These are phyloP conservation scores for Aphanomyces cochlioides DNA, from an alignment of 352 stramenopile species.

Conservation along the genomic window DNA sequence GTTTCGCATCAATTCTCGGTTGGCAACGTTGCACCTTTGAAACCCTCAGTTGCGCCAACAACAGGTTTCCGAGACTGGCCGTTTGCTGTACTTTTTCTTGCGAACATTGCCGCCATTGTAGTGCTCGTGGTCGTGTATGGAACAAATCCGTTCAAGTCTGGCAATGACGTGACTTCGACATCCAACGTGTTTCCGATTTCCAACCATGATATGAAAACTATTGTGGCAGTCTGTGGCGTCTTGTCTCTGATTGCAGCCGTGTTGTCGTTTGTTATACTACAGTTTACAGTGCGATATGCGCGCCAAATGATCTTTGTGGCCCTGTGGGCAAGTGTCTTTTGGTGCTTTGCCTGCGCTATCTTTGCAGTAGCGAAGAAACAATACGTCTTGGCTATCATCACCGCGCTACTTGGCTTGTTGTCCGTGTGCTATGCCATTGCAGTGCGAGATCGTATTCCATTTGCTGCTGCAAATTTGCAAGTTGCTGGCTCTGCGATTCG, in stretches of 20 bases:
- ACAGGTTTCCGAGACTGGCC: constrained; percentile 68
- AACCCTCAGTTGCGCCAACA: constrained; percentile 19
- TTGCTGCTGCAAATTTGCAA: constrained; percentile 89
- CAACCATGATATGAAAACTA: constrained; percentile 53
- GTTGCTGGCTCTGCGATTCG: constrained; percentile 86
- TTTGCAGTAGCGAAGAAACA: constrained; percentile 69
- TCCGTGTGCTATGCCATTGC: constrained; percentile 82
- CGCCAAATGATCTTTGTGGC: constrained; percentile 81
- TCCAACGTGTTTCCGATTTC: constrained; percentile 41
- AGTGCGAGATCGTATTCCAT: constrained; percentile 89
- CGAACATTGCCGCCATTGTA: constrained; percentile 73
- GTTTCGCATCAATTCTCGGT: background rate
- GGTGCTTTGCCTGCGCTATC: constrained; percentile 57
- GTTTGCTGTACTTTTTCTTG: constrained; percentile 72
- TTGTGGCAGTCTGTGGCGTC: constrained; percentile 49
- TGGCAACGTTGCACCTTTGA: constrained; percentile 17
- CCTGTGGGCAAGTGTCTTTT: constrained; percentile 77
- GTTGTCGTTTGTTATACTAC: constrained; percentile 60
- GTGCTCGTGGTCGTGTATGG: constrained; percentile 62
- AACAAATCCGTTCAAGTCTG: constrained; percentile 49
- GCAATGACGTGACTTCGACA: constrained; percentile 27
- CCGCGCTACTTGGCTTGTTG: constrained; percentile 56
- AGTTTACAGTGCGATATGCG: constrained; percentile 75
- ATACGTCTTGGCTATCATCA: constrained; percentile 66
- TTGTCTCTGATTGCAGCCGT: constrained; percentile 61